Evolutionary conservation across 2,329 filamentous ascomycete genomes (phyloP).

Genomic region (Teratosphaeria nubilosa): DNA sequence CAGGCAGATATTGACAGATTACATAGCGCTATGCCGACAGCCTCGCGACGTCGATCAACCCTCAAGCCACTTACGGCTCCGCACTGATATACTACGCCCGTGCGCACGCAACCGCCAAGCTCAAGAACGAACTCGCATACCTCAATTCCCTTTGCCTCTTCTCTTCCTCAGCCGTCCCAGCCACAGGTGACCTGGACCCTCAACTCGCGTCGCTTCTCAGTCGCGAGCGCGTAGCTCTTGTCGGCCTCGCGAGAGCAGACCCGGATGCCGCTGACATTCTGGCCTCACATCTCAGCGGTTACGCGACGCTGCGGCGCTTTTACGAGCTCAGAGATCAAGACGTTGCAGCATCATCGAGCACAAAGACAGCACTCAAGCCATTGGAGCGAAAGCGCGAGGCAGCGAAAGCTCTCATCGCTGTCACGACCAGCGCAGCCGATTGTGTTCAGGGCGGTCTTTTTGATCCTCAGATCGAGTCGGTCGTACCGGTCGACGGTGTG

Average conservation of each 20-base stretch:
- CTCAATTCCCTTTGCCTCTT: conserved; percentile 80
- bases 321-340: conserved; percentile 76
- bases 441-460: conserved; percentile 86
- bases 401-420: conserved; percentile 64
- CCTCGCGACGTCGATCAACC: conserved; percentile 53
- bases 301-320: conserved; percentile 81
- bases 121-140: conserved; percentile 75
- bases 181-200: conserved; percentile 59
- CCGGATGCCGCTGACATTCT: conserved; percentile 73
- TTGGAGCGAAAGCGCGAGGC: conserved; percentile 58
- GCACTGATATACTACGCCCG: conserved; percentile 86
- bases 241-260: conserved; percentile 62
- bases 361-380: conserved; percentile 34
- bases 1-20: conserved; percentile 12
- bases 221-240: conserved; percentile 61
- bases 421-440: conserved; percentile 77
- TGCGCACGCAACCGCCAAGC: conserved; percentile 65
- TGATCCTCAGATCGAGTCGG: conserved; percentile 67
- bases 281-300: conserved; percentile 78
- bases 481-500: conserved; percentile 80
- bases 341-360: conserved; percentile 12
- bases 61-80: conserved; percentile 57
- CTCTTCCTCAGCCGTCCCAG: conserved; percentile 71
- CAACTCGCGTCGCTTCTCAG: conserved; percentile 60
- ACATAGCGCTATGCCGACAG: conserved; percentile 70